Evolutionary conservation across 768 basidiomycete species (phyloP), one percentile per base, ranked within the genome.

Genomic region (Coprinellus aureogranulatus): DNA sequence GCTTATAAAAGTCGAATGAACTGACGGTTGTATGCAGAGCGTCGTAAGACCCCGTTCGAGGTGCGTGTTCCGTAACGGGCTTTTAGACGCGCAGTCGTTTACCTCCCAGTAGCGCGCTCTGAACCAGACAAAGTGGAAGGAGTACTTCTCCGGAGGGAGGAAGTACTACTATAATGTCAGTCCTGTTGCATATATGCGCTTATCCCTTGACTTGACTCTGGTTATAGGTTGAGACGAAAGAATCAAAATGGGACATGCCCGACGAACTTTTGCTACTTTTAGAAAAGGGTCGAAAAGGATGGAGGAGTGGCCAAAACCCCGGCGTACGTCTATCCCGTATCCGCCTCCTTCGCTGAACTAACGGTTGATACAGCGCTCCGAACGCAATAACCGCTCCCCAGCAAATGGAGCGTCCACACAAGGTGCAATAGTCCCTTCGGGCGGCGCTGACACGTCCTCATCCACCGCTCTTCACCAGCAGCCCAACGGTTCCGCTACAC

Each of bases 231-330:
- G 87, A 90, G 41, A 83, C 87, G 28, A 96, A 94, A 64, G 92
- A 96, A 72, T 96, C 94, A 2, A 93, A 95, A 77, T 98, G 97
- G 97, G 93, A 96, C 58, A 89, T 96, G 86, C 97, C 97, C 10
- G 88, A 93, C 54, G 95, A 98, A 65, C 83, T 99, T 26, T 74
- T 89, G 23, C 79, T 91, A n/a, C 73, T 95, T 22, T 78, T 94
- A 37, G 89, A 92, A 68, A 90, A 88, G 64, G n/a, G 88, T 95
- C 0, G 90, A 93, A 71, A 89, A 90, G 69, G 89, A 92, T 59
- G 73, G 75, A 3, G 78, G 77, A 46, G 75, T 77, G 52, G 57
- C 75, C 42, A 53, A 75, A 61, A 67, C 65, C 4, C 57, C 64
- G 25, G 62, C 64, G 63, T 64, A 37, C 58, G 61, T 62, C 12